These are phyloP conservation scores for Pilobolus umbonatus DNA, from an alignment of 192 early-diverging fungal genomes.

Conservation along the genomic window DNA sequence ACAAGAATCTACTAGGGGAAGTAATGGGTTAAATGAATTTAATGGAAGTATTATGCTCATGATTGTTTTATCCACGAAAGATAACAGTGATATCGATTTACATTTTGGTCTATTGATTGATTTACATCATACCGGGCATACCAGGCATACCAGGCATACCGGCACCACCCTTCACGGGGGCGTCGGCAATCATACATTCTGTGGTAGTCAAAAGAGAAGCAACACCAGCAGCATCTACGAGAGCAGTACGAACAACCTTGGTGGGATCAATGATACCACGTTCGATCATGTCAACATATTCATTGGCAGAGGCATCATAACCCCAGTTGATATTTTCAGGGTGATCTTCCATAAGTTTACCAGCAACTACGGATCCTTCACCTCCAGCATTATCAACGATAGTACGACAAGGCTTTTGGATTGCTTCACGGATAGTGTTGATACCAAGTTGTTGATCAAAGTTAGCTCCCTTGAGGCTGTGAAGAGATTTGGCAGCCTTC, in stretches of 20 bases:
- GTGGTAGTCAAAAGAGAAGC: slow-evolving; percentile 96
- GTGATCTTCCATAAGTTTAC: slow-evolving; percentile 84
- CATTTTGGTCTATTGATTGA: too few species aligned
- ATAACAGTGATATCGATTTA: too few species aligned
- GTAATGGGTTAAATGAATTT: too few species aligned
- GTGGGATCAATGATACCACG: slow-evolving; percentile 97
- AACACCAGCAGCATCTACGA: slow-evolving; percentile 96
- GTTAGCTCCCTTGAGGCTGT: slow-evolving; percentile 81
- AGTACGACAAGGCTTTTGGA: slow-evolving; percentile 87
- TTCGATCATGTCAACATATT: slow-evolving; percentile 96
- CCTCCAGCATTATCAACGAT: slow-evolving; percentile 98
- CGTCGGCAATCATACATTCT: slow-evolving; percentile 98
- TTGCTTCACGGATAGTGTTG: slow-evolving; percentile 92
- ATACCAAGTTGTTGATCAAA: slow-evolving; percentile 99
- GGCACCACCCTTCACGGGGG: slow-evolving; percentile 57
- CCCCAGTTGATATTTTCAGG: slow-evolving; percentile 83
- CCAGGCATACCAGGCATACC: slow-evolving; percentile 52
- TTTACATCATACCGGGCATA: slow-evolving; percentile 18
- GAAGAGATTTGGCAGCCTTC: slow-evolving; percentile 86
- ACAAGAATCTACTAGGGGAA: too few species aligned
- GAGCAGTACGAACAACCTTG: slow-evolving; percentile 98
- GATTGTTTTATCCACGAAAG: not conserved
- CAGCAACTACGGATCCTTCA: slow-evolving; percentile 95
- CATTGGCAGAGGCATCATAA: slow-evolving; percentile 87
- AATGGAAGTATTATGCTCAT: too few species aligned